Percentiles rank a stretch among this genome's conserved stretches.
Evolutionary conservation across 2,329 filamentous ascomycete genomes (phyloP).

Genomic region (Catunica adiposa): DNA sequence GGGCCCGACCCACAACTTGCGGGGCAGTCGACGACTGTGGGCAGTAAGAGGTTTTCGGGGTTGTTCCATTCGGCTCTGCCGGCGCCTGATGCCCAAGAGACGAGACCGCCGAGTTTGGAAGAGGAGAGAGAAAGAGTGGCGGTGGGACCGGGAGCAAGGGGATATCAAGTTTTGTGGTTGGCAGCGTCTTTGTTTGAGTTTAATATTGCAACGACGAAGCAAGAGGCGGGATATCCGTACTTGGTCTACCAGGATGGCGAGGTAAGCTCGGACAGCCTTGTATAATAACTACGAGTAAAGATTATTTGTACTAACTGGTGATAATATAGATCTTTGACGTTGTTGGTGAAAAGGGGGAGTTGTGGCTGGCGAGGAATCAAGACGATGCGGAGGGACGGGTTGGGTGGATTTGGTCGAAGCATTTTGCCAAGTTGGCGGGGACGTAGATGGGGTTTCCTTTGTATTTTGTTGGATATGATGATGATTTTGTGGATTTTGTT

Average conservation of each 20-base stretch:
- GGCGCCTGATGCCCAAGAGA: constrained; percentile 48
- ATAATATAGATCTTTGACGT: constrained; percentile 59
- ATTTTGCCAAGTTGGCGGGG: constrained; percentile 61
- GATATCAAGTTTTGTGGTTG: constrained; percentile 68
- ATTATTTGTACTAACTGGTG: constrained; percentile 6
- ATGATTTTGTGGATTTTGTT: not conserved
- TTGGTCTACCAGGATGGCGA: constrained; percentile 90
- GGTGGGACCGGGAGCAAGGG: constrained; percentile 16
- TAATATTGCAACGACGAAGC: constrained; percentile 81
- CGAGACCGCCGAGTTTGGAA: constrained; percentile 22
- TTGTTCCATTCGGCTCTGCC: constrained; percentile 81
- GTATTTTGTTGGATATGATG: constrained; percentile 1
- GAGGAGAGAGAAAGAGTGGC: not conserved
- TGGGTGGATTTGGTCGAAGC: constrained; percentile 98
- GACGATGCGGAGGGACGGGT: constrained; percentile 66
- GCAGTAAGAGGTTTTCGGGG: constrained; percentile 37
- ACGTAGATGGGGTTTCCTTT: constrained; percentile 19
- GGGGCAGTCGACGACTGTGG: constrained; percentile 23
- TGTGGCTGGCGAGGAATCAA: constrained; percentile 96
- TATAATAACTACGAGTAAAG: not conserved
- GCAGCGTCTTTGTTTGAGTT: constrained; percentile 93
- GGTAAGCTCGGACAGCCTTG: constrained; percentile 36
- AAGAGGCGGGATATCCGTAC: constrained; percentile 90
- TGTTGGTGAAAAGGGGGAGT: constrained; percentile 88
- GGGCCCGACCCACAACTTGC: constrained; percentile 20